Evolutionary conservation across 176 grass and related monocot genomes (phyloP).

Genomic region (Phoenix dactylifera): DNA sequence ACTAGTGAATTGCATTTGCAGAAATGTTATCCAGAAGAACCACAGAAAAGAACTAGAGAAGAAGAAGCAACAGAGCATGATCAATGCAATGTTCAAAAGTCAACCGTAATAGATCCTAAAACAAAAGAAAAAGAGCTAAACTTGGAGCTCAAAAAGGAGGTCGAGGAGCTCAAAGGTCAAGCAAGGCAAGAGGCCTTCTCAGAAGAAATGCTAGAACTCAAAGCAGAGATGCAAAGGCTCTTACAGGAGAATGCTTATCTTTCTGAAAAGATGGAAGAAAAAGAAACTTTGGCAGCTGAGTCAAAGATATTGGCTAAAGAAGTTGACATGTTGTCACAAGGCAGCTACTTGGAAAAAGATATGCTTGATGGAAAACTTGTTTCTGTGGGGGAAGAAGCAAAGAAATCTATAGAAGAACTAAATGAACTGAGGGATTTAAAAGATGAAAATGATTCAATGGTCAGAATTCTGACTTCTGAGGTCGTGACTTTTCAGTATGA

Average conservation of each 20-base stretch:
- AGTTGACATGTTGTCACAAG: constrained; percentile 43
- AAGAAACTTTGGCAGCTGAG: constrained; percentile 33
- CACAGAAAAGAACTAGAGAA: constrained; percentile 45
- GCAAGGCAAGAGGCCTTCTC: constrained; percentile 37
- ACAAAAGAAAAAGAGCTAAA: constrained; percentile 59
- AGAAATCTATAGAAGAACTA: constrained; percentile 37
- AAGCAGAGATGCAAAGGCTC: constrained; percentile 41
- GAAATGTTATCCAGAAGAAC: constrained; percentile 61
- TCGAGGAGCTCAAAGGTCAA: constrained; percentile 43
- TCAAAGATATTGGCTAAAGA: constrained; percentile 14
- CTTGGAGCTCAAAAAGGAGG: constrained; percentile 50
- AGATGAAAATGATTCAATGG: constrained; percentile 44
- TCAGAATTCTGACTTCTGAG: constrained; percentile 50
- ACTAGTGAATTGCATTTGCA: constrained; percentile 48
- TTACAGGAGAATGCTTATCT: constrained; percentile 42
- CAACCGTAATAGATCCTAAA: constrained; percentile 67
- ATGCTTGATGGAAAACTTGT: constrained; percentile 46
- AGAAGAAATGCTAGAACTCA: constrained; percentile 49
- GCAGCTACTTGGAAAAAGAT: constrained; percentile 43
- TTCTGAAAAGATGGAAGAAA: constrained; percentile 34
- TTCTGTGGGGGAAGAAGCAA: constrained; percentile 34
- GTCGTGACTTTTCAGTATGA: constrained; percentile 37
- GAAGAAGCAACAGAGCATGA: constrained; percentile 40
- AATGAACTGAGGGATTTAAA: constrained; percentile 29
- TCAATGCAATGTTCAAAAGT: constrained; percentile 46